Evolutionary conservation across 208 protist genomes (phyloP).

Genomic region (Acanthamoeba quina): DNA sequence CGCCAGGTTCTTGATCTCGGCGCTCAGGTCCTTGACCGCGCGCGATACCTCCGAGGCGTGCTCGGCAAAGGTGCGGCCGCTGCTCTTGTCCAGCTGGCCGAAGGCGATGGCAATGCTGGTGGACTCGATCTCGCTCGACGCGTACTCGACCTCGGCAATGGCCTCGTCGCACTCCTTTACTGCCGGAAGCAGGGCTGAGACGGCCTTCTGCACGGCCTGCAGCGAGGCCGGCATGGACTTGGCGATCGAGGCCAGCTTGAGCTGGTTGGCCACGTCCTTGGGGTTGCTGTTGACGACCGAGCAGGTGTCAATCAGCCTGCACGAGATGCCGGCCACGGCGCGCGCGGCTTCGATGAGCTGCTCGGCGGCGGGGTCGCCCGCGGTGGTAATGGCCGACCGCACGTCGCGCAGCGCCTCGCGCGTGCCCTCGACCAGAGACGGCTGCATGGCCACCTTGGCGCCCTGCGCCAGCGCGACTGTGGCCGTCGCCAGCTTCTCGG

Average conservation of each 20-base stretch:
- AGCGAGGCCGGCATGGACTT: not conserved
- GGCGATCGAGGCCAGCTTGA: slow-evolving; percentile 11
- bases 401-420: slow-evolving; percentile 59
- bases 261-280: slow-evolving; percentile 42
- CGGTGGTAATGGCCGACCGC: not conserved
- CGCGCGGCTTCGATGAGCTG: slow-evolving; percentile 37
- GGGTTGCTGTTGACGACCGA: slow-evolving; percentile 53
- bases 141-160: slow-evolving; percentile 44
- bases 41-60: not conserved
- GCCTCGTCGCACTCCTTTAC: slow-evolving; percentile 75
- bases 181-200: not conserved
- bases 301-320: slow-evolving; percentile 17
- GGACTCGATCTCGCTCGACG: slow-evolving; percentile 25
- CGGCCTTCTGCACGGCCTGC: slow-evolving; percentile 40
- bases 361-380: slow-evolving; percentile 44
- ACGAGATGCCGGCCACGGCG: not conserved
- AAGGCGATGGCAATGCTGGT: slow-evolving; percentile 23
- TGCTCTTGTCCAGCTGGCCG: slow-evolving; percentile 34
- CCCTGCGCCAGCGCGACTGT: slow-evolving; percentile 46
- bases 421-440: slow-evolving; percentile 21
- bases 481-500: slow-evolving; percentile 63
- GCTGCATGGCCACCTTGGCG: slow-evolving; percentile 56
- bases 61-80: slow-evolving; percentile 39
- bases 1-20: slow-evolving; percentile 38
- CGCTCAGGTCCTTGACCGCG: not conserved